Evolutionary conservation across 139 green algal species (phyloP).

Genomic region (Asterochloris erici): DNA sequence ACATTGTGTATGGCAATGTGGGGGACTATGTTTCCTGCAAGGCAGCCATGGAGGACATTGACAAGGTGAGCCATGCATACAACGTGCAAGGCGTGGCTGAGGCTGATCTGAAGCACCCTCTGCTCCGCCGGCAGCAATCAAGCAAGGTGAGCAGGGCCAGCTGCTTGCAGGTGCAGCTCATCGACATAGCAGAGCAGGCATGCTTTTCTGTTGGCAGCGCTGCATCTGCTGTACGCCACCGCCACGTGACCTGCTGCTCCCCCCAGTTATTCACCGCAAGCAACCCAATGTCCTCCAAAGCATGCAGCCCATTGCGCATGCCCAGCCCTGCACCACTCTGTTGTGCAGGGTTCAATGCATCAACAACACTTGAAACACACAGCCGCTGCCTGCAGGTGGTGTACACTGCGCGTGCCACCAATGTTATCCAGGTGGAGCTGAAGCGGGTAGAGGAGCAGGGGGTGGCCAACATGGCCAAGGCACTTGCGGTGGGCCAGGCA

Average conservation of each 20-base stretch:
- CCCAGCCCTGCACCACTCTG: too few relatives aligned
- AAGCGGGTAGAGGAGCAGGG: conserved; percentile 67
- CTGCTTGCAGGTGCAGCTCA: too few relatives aligned
- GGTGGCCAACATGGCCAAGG: conserved; percentile 55
- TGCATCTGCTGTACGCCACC: not conserved
- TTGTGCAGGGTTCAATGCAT: too few relatives aligned
- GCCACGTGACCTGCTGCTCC: too few relatives aligned
- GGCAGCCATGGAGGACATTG: conserved; percentile 72
- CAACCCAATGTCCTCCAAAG: not conserved
- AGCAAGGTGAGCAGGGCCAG: too few relatives aligned
- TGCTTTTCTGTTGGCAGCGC: not conserved
- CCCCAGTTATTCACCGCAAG: not conserved
- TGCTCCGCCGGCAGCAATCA: too few relatives aligned
- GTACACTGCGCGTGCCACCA: conserved; percentile 63
- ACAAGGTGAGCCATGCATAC: conserved; percentile 72
- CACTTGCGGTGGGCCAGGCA: conserved; percentile 48
- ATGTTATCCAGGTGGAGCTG: conserved; percentile 63
- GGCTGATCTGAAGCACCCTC: too few relatives aligned
- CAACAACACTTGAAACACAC: too few relatives aligned
- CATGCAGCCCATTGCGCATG: not conserved
- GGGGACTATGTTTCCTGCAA: conserved; percentile 66
- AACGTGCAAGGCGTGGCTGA: not conserved
- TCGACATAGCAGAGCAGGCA: too few relatives aligned
- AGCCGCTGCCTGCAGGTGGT: conserved; percentile 56
- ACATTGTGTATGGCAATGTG: conserved; percentile 85